Evolutionary conservation across 73 alveolate species (phyloP), one percentile per base, ranked within the genome.

Genomic region (Halteria grandinella): DNA sequence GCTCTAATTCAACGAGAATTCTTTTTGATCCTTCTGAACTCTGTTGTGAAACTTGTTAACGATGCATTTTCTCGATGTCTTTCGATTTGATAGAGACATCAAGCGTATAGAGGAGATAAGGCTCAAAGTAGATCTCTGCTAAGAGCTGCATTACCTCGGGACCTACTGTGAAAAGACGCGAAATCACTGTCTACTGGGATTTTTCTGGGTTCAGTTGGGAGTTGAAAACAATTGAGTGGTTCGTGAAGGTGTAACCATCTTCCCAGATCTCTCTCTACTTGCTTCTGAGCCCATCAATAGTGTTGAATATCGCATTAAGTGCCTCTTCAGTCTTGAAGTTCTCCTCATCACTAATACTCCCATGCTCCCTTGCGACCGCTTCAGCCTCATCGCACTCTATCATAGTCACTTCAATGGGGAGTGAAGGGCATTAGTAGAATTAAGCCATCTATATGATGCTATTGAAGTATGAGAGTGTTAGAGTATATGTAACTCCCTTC

Each of bases 381-480:
- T 34, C 44, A 6, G 78, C 78, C 8, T 39, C 78, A 6, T 36
- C 11, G 5, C 25, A 4, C 12, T 20, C 1, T 3, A 62, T 41
- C 78, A 62, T 62, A 5, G 50, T 11, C 23, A 62, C 44, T 62
- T 62, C 78, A 39, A 62, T 4, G 48, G 17, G 17, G 40, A 62
- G 43, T 15, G 32, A 44, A 12, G 78, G 78, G 41, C 78, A 62
- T 39, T 17, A 3, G 62, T 40, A 62, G 44, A 62, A 62, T n/a
- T 41, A 57, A 8, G 50, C 12, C 2, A 40, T 4, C 27, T 62
- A n/a, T 15, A 62, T 62, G 10, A 62, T 11, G 6, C 50, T 20
- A 20, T 39, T 6, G 8, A 40, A 57, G 41, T 29, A 62, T 4
- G 28, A 7, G 3, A 62, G 27, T 32, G n/a, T n/a, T n/a, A n/a